Evolutionary conservation across 1,284 basidiomycete species (phyloP).

Genomic region (Tilletia caries): DNA sequence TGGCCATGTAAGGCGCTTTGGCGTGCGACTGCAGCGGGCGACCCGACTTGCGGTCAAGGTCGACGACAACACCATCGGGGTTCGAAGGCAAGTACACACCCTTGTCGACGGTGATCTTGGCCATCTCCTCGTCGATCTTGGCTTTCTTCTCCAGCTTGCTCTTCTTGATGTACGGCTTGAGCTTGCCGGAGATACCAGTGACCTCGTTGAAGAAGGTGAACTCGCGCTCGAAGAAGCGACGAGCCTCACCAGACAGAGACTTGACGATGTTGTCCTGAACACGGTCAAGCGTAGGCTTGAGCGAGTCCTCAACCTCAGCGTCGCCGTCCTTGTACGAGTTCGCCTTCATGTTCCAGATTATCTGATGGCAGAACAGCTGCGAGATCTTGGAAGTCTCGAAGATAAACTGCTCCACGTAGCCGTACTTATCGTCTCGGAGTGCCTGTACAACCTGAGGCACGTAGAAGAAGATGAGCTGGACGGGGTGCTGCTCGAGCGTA

Average conservation of each 20-base stretch:
- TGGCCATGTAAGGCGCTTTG: conserved; percentile 99
- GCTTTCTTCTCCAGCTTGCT: conserved; percentile 98
- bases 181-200: conserved; percentile 93
- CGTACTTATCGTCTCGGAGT: conserved; percentile 69
- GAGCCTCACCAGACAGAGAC: conserved; percentile 84
- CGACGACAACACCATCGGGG: conserved; percentile 91
- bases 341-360: conserved; percentile 99
- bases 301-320: conserved; percentile 71
- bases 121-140: conserved; percentile 99
- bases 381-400: conserved; percentile 97
- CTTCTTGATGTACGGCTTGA: conserved; percentile 95
- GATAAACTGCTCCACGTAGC: conserved; percentile 92
- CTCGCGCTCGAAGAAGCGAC: conserved; percentile 87
- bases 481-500: conserved; percentile 88
- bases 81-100: conserved; percentile 97
- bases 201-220: conserved; percentile 96
- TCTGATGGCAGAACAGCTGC: conserved; percentile 97
- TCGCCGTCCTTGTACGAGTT: conserved; percentile 89
- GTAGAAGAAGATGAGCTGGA: conserved; percentile 96
- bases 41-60: conserved; percentile 93
- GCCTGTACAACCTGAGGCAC: conserved; percentile 98
- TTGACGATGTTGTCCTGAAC: conserved; percentile 79
- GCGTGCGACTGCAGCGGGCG: conserved; percentile 94
- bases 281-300: conserved; percentile 88
- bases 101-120: conserved; percentile 82